These are phyloP conservation scores for Penicillium alfredii DNA, from an alignment of 495 filamentous ascomycete species.

Conservation along the genomic window DNA sequence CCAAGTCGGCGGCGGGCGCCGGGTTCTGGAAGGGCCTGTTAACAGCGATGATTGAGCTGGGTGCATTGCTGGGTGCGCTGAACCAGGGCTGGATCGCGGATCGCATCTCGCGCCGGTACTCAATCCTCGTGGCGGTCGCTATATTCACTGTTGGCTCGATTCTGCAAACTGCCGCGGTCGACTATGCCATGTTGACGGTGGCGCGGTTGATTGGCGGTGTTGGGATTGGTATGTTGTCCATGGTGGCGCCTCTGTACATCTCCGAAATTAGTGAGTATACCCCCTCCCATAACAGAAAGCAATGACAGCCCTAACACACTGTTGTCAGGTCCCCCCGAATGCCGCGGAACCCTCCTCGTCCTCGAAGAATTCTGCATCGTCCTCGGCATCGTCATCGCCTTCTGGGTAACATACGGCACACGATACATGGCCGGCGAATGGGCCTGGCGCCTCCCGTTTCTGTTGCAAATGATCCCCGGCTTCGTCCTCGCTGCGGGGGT, in stretches of 20 bases:
- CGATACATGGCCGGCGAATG: conserved; percentile 46
- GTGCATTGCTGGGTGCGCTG: conserved; percentile 49
- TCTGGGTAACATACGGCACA: conserved; percentile 54
- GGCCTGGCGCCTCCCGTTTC: conserved; percentile 47
- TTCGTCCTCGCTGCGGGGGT: conserved; percentile 42
- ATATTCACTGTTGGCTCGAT: conserved; percentile 52
- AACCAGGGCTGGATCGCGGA: conserved; percentile 57
- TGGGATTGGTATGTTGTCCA: conserved; percentile 53
- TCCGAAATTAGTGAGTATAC: conserved; percentile 43
- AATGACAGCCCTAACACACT: conserved; percentile 5
- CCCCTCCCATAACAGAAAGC: too few relatives aligned
- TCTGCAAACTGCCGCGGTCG: conserved; percentile 49
- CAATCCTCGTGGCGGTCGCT: conserved; percentile 49
- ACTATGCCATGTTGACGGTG: conserved; percentile 53
- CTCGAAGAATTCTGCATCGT: conserved; percentile 53
- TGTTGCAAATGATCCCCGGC: conserved; percentile 46
- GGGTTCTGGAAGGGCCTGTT: conserved; percentile 56
- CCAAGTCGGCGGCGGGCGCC: conserved; percentile 33
- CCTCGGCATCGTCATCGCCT: conserved; percentile 51
- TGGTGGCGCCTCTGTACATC: conserved; percentile 52
- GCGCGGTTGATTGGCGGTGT: conserved; percentile 57
- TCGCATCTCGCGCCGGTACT: conserved; percentile 51
- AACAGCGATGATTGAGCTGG: conserved; percentile 57
- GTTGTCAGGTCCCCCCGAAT: conserved; percentile 42
- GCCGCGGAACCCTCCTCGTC: conserved; percentile 46